Percentiles rank a stretch among this genome's conserved stretches.
These are phyloP conservation scores for Herpetomonas tarakana DNA, from an alignment of 208 protist species.

Conservation along the genomic window DNA sequence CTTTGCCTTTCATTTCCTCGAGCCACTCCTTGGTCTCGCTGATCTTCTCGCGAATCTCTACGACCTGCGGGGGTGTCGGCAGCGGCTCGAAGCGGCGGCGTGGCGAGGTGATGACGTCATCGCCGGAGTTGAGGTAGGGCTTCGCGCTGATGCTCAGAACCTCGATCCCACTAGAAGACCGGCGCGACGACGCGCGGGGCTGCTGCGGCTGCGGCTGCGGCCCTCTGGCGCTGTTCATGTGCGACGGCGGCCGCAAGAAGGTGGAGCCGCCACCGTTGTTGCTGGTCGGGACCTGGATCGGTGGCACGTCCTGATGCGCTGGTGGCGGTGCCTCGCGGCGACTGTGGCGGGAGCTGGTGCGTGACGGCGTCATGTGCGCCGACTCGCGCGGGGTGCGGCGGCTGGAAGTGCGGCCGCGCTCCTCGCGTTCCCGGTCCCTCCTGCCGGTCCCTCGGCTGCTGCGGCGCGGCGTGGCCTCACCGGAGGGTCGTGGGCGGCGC, in stretches of 20 bases:
- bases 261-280: constrained; percentile 7
- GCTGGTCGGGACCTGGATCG: neutral
- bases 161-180: constrained; percentile 35
- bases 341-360: constrained; percentile 12
- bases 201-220: constrained; percentile 5
- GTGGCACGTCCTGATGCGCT: constrained; percentile 11
- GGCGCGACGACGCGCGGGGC: constrained; percentile 2
- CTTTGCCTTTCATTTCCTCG: constrained; percentile 39
- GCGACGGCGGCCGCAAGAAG: constrained; percentile 10
- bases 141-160: constrained; percentile 33
- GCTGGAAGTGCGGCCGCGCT: constrained; percentile 1
- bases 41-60: constrained; percentile 30
- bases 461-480: constrained; percentile 7
- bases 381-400: neutral
- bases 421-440: constrained; percentile 4
- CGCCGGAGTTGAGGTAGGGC: constrained; percentile 7
- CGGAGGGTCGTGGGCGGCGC: constrained; percentile 6
- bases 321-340: constrained; percentile 10
- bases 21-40: constrained; percentile 53
- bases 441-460: constrained; percentile 16
- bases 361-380: constrained; percentile 13
- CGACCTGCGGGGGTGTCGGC: constrained; percentile 6
- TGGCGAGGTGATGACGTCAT: constrained; percentile 16
- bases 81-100: constrained; percentile 15
- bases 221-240: constrained; percentile 6